These are phyloP conservation scores for Boletus reticuloceps DNA, from an alignment of 768 basidiomycete species.

Conservation along the genomic window DNA sequence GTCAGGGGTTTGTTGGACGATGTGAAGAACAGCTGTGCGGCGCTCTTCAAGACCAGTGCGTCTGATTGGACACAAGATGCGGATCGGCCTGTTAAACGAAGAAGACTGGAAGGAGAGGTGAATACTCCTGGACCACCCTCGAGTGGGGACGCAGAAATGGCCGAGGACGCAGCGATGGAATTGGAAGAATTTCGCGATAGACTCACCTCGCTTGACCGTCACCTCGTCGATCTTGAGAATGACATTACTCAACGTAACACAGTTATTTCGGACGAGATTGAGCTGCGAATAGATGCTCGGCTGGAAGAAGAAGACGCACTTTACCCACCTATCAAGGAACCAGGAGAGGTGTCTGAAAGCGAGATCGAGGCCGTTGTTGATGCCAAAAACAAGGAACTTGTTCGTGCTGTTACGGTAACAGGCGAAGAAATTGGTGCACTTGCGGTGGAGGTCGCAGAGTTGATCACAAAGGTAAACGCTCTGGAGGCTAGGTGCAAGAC, in stretches of 20 bases:
- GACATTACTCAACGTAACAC: conserved; percentile 34
- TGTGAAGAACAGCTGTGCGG: conserved; percentile 19
- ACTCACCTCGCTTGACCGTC: conserved; percentile 27
- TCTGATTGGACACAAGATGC: conserved; percentile 11
- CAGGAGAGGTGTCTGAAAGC: conserved; percentile 12
- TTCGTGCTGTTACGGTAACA: conserved; percentile 12
- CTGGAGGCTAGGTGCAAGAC: conserved; percentile 19
- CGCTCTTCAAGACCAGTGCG: conserved; percentile 19
- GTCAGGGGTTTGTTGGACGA: conserved; percentile 27
- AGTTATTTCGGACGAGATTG: conserved; percentile 29
- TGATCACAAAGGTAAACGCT: conserved; percentile 28
- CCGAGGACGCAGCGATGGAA: conserved; percentile 11
- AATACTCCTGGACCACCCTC: not conserved
- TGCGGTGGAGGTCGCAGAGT: conserved; percentile 31
- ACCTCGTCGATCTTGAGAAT: conserved; percentile 35
- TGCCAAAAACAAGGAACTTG: conserved; percentile 18
- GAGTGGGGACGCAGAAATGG: not conserved
- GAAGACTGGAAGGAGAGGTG: conserved; percentile 15
- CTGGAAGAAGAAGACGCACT: conserved; percentile 26
- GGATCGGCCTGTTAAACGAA: conserved; percentile 29
- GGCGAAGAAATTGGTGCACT: conserved; percentile 32
- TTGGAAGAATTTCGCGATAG: conserved; percentile 28
- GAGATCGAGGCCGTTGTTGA: conserved; percentile 29
- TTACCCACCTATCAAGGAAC: conserved; percentile 18
- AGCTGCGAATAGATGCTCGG: conserved; percentile 28